Evolutionary conservation across 441 rosid species (phyloP), one percentile per base, ranked within the genome.

Genomic region (Arabidopsis lyrata): DNA sequence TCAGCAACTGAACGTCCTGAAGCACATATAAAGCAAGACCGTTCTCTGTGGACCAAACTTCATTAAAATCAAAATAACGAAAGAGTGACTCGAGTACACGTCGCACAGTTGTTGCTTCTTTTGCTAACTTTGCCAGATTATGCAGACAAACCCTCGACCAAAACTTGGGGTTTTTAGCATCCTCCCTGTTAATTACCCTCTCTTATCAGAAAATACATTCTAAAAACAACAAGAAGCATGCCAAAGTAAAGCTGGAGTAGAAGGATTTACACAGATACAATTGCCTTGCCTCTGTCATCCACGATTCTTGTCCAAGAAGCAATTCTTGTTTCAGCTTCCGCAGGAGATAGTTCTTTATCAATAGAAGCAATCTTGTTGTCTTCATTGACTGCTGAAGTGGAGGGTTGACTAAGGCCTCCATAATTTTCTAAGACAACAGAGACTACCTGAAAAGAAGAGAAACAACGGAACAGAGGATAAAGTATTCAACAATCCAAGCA

Each of bases 341-440:
- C 66, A 2, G 83, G 64, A 63, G 78, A 65, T 27, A 83, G 60
- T 60, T 75, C 82, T 61, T 77, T 79, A 60, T 82, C 80, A 49
- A 63, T 64, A 63, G 80, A 77, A 56, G 82, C 65, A 77, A 54
- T 60, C 78, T 80, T 77, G 73, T 70, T 77, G 14, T 78, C 79
- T 85, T 83, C 79, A 62, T 77, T 79, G 35, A 42, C 84, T 27
- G 63, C 14, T 27, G 16, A 42, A 65, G 49, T 16, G 48, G 75
- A 64, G 73, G 66, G 63, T 55, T 73, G 68, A 63, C 70, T 73
- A 13, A 39, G 29, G 56, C 71, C 80, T 76, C 85, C 83, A 73
- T 85, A 87, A 34, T 89, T 87, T 81, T 87, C 92, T 81, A 89
- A 81, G 39, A 87, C 90, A 62, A 81, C 89, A 62, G 90, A 73